Conservation (phyloP, 2,329 filamentous ascomycete genomes). For the Fusarium multiceps region DNA sequence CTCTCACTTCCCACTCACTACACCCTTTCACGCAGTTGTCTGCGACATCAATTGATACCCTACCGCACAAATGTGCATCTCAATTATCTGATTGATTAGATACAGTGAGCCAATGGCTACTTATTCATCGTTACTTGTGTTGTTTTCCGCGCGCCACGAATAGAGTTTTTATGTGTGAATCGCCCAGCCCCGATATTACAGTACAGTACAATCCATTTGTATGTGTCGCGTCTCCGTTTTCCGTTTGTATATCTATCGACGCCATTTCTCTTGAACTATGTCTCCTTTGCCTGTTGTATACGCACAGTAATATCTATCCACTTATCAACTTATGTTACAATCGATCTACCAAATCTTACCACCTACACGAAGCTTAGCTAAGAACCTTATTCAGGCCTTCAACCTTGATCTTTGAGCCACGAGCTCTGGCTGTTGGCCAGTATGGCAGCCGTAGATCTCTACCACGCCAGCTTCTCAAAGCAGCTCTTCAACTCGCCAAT, state of each 20-base stretch:
- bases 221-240: slow-evolving; percentile 16
- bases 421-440: slow-evolving; percentile 9
- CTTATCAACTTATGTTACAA: too few relatives aligned
- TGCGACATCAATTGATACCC: slow-evolving; percentile 6
- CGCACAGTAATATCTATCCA: neutral
- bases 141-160: slow-evolving; percentile 5
- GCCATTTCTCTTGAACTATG: neutral
- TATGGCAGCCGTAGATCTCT: slow-evolving; percentile 29
- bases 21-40: slow-evolving; percentile 2
- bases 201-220: slow-evolving; percentile 14
- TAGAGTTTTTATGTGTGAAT: slow-evolving; percentile 31
- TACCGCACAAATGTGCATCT: slow-evolving; percentile 2
- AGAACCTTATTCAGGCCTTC: slow-evolving; percentile 9
- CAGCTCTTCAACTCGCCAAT: slow-evolving; percentile 10
- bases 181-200: slow-evolving; percentile 13
- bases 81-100: slow-evolving; percentile 6
- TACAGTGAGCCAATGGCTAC: slow-evolving; percentile 21
- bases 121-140: slow-evolving; percentile 7
- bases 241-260: slow-evolving; percentile 1
- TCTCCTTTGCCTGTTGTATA: slow-evolving; percentile 2
- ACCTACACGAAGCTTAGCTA: slow-evolving; percentile 5
- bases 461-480: slow-evolving; percentile 26
- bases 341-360: neutral
- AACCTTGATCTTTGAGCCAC: neutral
- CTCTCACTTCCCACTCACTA: slow-evolving; percentile 9